Evolutionary conservation across 192 early-diverging fungal species (phyloP).

Genomic region (Phycomyces nitens): DNA sequence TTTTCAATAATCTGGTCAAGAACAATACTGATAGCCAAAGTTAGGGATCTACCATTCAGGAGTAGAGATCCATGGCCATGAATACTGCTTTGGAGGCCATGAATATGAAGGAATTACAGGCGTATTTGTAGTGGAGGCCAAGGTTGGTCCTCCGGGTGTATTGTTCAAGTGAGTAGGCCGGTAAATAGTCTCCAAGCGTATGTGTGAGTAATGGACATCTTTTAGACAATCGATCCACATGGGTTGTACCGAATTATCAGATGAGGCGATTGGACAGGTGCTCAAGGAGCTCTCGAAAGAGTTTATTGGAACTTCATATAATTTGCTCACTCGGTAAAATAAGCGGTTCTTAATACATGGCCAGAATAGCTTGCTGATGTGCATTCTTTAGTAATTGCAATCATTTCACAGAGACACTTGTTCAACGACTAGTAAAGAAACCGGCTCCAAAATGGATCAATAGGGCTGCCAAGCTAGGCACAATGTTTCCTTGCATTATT

Average conservation of each 20-base stretch:
- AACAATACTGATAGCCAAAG: not conserved
- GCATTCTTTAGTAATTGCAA: constrained; percentile 34
- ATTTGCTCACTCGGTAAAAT: constrained; percentile 27
- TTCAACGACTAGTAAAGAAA: constrained; percentile 19
- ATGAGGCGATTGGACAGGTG: constrained; percentile 14
- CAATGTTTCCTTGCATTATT: constrained; percentile 38
- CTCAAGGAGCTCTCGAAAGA: constrained; percentile 29
- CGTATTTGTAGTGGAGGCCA: constrained; percentile 34
- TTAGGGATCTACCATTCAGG: constrained; percentile 39
- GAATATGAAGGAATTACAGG: constrained; percentile 30
- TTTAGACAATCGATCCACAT: constrained; percentile 29
- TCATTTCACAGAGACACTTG: constrained; percentile 35
- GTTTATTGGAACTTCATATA: constrained; percentile 33
- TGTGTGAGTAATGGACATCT: not conserved
- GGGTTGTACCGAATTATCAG: constrained; percentile 21
- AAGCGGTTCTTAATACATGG: not conserved
- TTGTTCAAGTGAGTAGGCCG: constrained; percentile 12
- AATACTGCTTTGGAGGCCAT: constrained; percentile 42
- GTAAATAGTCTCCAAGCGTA: not conserved
- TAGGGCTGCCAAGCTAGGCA: constrained; percentile 35
- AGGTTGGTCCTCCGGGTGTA: constrained; percentile 28
- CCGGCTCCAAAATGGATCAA: constrained; percentile 34
- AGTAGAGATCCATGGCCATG: constrained; percentile 28
- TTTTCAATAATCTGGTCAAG: not conserved
- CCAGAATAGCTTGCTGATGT: not conserved